These are phyloP conservation scores for Rhizophagus sp. DNA, from an alignment of 192 early-diverging fungal genomes.

Conservation along the genomic window DNA sequence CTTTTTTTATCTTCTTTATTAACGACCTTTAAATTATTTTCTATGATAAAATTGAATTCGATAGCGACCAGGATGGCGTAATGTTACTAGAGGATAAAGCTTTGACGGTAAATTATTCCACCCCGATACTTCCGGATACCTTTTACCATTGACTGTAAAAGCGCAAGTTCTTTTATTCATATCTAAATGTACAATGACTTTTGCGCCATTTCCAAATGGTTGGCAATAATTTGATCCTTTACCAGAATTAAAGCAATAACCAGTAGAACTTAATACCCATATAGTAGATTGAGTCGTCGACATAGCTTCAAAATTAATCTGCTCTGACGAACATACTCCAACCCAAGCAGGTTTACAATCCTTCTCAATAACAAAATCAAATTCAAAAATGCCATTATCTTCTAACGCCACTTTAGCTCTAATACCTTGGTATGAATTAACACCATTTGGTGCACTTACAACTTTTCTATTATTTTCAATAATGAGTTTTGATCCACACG, in stretches of 20 bases:
- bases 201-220: neutral
- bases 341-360: neutral
- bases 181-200: constrained; percentile 22
- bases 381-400: neutral
- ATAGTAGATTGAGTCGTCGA: neutral
- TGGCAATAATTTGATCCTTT: neutral
- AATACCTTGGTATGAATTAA: neutral
- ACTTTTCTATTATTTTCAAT: neutral
- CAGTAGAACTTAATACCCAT: constrained; percentile 3
- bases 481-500: too few species aligned
- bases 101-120: constrained; percentile 13
- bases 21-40: too few species aligned
- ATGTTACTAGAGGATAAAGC: constrained; percentile 12
- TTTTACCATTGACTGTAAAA: constrained; percentile 22
- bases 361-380: neutral
- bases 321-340: neutral
- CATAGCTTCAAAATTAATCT: neutral
- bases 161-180: constrained; percentile 20
- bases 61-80: neutral
- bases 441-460: neutral
- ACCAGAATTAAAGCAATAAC: neutral
- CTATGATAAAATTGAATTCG: neutral
- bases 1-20: too few species aligned
- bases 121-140: neutral
- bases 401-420: neutral